Conservation (phyloP, 495 filamentous ascomycete species). For the Tirmania nivea region DNA sequence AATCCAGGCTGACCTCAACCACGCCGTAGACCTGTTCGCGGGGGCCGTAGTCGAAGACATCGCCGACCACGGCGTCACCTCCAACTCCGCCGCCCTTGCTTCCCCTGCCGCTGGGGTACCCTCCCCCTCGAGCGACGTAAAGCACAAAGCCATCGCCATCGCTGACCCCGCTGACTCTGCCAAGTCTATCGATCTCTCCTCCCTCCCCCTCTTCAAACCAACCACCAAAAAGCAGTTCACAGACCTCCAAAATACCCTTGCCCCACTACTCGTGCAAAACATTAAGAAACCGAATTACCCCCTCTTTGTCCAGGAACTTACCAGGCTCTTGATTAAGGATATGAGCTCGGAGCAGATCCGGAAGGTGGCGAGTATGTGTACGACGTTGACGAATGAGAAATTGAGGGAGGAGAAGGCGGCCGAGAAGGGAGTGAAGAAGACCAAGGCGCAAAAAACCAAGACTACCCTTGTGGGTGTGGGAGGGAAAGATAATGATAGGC, state of each 20-base stretch:
- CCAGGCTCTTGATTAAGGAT: slow-evolving; percentile 70
- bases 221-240: slow-evolving; percentile 65
- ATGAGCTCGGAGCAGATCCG: slow-evolving; percentile 78
- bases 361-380: slow-evolving; percentile 71
- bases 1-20: slow-evolving; percentile 57
- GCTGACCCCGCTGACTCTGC: slow-evolving; percentile 47
- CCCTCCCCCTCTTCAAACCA: slow-evolving; percentile 73
- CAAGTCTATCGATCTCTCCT: slow-evolving; percentile 54
- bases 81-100: no score
- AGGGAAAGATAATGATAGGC: slow-evolving; percentile 38
- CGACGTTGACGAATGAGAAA: slow-evolving; percentile 83
- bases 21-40: slow-evolving; percentile 82
- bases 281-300: slow-evolving; percentile 77
- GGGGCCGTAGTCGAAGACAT: slow-evolving; percentile 43
- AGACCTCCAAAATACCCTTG: slow-evolving; percentile 46
- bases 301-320: slow-evolving; percentile 75
- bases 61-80: slow-evolving; percentile 31
- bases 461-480: slow-evolving; percentile 46
- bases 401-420: slow-evolving; percentile 94
- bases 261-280: slow-evolving; percentile 49
- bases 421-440: slow-evolving; percentile 92
- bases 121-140: slow-evolving; percentile 25
- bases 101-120: no score
- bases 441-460: slow-evolving; percentile 87
- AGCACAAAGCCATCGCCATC: slow-evolving; percentile 38